Conservation (phyloP, 129 eudicot genomes). For the Flaveria linearis region DNA sequence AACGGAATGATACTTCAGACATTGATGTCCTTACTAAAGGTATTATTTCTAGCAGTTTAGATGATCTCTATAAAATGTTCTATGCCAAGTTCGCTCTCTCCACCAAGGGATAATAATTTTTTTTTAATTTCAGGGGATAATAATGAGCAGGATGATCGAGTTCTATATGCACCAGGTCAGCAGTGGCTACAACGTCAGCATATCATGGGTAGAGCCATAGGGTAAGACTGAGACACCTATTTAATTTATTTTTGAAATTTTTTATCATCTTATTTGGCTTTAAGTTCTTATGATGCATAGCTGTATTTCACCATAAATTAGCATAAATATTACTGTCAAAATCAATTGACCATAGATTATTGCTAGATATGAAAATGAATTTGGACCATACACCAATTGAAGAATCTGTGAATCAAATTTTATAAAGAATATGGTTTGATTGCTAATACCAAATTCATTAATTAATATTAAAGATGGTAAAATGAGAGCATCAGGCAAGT, state of each 20-base stretch:
- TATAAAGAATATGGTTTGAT: neutral
- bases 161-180: conserved; percentile 80
- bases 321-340: neutral
- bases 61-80: neutral
- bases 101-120: conserved; percentile 49
- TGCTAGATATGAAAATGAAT: neutral
- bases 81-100: conserved; percentile 9
- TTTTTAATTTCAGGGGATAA: conserved; percentile 57
- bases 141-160: conserved; percentile 62
- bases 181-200: conserved; percentile 73
- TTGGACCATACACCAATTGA: neutral
- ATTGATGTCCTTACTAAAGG: conserved; percentile 88
- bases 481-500: neutral
- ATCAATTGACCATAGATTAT: neutral
- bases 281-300: conserved; percentile 14
- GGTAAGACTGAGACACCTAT: conserved; percentile 44
- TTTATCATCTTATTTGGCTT: neutral
- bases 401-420: neutral
- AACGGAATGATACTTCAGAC: conserved; percentile 55
- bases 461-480: neutral
- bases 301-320: conserved; percentile 18
- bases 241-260: neutral
- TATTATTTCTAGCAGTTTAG: conserved; percentile 13
- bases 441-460: neutral
- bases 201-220: conserved; percentile 89